phyloP scores from a whole-genome alignment of 2,329 filamentous ascomycete genomes.

The Cyphellophora europaea region DNA sequence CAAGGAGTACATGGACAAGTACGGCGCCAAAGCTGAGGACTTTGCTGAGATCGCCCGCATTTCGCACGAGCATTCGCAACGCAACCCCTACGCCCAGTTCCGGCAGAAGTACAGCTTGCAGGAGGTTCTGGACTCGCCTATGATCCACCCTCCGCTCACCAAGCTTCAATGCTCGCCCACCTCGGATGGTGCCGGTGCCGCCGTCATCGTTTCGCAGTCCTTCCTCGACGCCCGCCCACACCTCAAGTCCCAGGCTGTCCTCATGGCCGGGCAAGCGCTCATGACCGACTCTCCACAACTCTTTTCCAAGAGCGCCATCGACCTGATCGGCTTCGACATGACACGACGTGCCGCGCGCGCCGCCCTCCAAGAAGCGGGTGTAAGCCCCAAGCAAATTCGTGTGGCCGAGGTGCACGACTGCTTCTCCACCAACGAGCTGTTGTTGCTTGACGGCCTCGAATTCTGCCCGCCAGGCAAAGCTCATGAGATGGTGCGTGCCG shows the following conservation, averaged over 20 bases:
- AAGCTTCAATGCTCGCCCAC: conserved; percentile 98
- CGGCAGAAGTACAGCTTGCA: conserved; percentile 81
- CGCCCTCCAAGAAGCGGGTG: conserved; percentile 67
- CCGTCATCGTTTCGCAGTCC: conserved; percentile 75
- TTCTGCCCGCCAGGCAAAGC: conserved; percentile 71
- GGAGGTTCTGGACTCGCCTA: conserved; percentile 65
- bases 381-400: conserved; percentile 57
- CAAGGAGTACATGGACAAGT: conserved; percentile 90
- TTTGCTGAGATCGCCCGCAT: conserved; percentile 91
- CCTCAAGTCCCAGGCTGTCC: conserved; percentile 68
- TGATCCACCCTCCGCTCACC: conserved; percentile 79
- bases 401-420: conserved; percentile 95
- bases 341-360: conserved; percentile 57
- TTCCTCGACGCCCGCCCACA: conserved; percentile 86
- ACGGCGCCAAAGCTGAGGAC: conserved; percentile 69
- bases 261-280: conserved; percentile 79
- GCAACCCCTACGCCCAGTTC: conserved; percentile 98
- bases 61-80: conserved; percentile 83
- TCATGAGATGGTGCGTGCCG: conserved; percentile 76
- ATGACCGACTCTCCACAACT: conserved; percentile 72
- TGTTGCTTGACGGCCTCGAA: conserved; percentile 77
- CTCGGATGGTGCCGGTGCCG: conserved; percentile 82
- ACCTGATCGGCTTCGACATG: conserved; percentile 87
- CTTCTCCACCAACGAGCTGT: conserved; percentile 91
- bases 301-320: conserved; percentile 72